Evolutionary conservation across 768 basidiomycete species (phyloP).

Genomic region (Omphalotus guepiniiformis): DNA sequence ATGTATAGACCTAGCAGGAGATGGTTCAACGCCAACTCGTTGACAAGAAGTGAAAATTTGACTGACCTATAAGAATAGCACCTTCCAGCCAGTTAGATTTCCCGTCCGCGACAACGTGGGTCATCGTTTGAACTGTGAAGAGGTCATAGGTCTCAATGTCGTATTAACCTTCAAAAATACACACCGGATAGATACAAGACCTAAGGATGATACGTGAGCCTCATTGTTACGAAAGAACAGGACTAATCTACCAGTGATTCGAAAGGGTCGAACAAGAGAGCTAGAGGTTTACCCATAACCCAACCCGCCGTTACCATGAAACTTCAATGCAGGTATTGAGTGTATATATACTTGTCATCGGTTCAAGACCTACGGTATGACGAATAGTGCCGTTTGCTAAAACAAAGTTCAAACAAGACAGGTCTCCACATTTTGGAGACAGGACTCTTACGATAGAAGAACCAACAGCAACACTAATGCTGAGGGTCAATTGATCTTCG

Average conservation of each 20-base stretch:
- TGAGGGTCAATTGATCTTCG: constrained; percentile 76
- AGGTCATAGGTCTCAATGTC: background rate
- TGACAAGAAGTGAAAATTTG: constrained; percentile 26
- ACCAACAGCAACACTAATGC: constrained; percentile 80
- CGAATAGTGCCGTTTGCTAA: constrained; percentile 71
- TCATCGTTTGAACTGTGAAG: constrained; percentile 68
- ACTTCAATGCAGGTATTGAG: constrained; percentile 23
- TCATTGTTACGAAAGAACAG: background rate
- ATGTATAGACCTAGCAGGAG: constrained; percentile 53
- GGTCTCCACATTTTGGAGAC: background rate
- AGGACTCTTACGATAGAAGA: constrained; percentile 58
- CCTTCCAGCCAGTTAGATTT: constrained; percentile 94
- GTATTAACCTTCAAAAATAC: background rate
- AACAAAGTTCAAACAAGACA: background rate
- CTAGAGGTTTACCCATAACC: constrained; percentile 74
- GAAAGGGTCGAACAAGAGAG: constrained; percentile 84
- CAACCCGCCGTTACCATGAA: constrained; percentile 78
- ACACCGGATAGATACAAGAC: constrained; percentile 48
- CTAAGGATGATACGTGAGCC: constrained; percentile 12
- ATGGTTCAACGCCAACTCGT: background rate
- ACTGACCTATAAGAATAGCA: constrained; percentile 66
- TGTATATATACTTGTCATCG: background rate
- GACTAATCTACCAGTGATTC: constrained; percentile 49
- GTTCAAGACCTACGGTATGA: constrained; percentile 47
- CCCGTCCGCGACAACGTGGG: constrained; percentile 81